Evolutionary conservation across 1,139 yeast genomes (phyloP).

Genomic region (Trichomonascaceae sp.): DNA sequence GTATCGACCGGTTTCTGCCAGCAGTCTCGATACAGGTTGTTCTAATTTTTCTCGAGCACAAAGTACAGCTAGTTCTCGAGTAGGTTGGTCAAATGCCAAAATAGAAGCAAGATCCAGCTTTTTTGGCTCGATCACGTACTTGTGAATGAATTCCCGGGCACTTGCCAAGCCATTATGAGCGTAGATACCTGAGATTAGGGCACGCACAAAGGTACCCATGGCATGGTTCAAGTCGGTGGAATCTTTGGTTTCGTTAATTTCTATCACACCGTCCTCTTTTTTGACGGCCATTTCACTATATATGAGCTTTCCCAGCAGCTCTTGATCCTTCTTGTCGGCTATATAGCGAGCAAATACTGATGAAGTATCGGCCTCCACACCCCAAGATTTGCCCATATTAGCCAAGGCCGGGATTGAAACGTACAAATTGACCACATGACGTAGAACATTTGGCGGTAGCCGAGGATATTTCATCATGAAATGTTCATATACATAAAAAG

Average conservation of each 20-base stretch:
- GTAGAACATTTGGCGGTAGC: constrained; percentile 72
- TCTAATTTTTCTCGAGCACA: constrained; percentile 74
- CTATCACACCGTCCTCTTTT: constrained; percentile 41
- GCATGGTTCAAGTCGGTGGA: constrained; percentile 34
- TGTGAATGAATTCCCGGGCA: constrained; percentile 59
- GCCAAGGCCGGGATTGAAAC: constrained; percentile 60
- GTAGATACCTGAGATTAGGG: constrained; percentile 39
- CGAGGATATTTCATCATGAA: constrained; percentile 78
- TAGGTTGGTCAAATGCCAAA: constrained; percentile 80
- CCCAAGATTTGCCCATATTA: constrained; percentile 70
- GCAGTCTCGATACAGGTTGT: constrained; percentile 71
- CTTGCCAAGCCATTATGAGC: constrained; percentile 50
- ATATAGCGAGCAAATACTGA: constrained; percentile 57
- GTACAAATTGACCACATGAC: constrained; percentile 67
- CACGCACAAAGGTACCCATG: constrained; percentile 47
- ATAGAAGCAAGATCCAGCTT: constrained; percentile 65
- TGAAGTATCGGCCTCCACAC: constrained; percentile 70
- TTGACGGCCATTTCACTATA: constrained; percentile 25
- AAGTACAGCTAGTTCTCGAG: constrained; percentile 72
- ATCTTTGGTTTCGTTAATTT: constrained; percentile 29
- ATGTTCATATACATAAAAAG: constrained; percentile 70
- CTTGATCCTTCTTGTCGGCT: constrained; percentile 59
- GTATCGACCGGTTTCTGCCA: constrained; percentile 90
- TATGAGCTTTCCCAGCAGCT: constrained; percentile 31
- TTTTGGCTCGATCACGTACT: constrained; percentile 66